phyloP scores from a whole-genome alignment of 441 rosid species.

The Adansonia gregorii region DNA sequence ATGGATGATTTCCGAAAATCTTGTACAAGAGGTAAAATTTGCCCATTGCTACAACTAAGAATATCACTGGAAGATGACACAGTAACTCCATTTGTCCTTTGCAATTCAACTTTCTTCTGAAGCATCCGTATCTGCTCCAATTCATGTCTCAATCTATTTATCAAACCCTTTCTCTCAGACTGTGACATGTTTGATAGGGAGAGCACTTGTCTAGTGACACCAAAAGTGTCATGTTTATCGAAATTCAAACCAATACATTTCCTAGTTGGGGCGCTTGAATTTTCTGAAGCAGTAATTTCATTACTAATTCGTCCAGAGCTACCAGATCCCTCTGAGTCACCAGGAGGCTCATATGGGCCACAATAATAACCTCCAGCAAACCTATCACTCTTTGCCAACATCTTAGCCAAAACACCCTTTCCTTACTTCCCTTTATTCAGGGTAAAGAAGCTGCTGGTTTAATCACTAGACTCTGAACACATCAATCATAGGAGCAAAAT shows the following conservation, averaged over 20 bases:
- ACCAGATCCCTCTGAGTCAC: conserved; percentile 68
- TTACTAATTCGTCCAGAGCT: conserved; percentile 58
- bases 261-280: conserved; percentile 50
- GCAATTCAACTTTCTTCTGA: conserved; percentile 53
- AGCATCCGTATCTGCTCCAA: conserved; percentile 56
- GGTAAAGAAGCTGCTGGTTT: conserved; percentile 15
- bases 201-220: conserved; percentile 56
- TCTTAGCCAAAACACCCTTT: conserved; percentile 34
- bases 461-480: conserved; percentile 43
- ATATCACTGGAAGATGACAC: conserved; percentile 56
- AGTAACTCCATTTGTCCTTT: conserved; percentile 39
- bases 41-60: conserved; percentile 49
- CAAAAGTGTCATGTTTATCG: conserved; percentile 45
- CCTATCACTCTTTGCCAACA: conserved; percentile 60
- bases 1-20: conserved; percentile 44
- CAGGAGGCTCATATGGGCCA: conserved; percentile 45
- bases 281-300: conserved; percentile 60
- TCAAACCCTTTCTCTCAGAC: conserved; percentile 57
- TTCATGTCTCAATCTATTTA: conserved; percentile 48
- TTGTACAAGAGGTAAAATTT: conserved; percentile 36
- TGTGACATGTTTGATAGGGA: conserved; percentile 47
- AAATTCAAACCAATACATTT: conserved; percentile 57
- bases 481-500: conserved; percentile 35
- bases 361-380: conserved; percentile 57
- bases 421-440: conserved; percentile 20